Conservation (phyloP, 306 rosid species). For the Gastrolobium villosum region DNA sequence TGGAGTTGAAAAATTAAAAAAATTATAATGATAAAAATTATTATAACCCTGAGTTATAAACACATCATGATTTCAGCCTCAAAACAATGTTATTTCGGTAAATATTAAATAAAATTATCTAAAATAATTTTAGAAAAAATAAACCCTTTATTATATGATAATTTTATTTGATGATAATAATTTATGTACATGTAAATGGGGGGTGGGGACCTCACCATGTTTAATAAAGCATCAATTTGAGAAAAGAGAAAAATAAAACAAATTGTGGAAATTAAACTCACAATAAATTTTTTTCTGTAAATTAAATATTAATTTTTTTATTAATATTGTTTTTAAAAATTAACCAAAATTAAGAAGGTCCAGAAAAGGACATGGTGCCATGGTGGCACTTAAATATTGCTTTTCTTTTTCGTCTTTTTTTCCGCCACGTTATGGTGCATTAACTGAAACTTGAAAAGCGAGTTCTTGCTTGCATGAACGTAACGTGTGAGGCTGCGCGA, state of each 20-base stretch:
- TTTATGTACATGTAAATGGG: no score
- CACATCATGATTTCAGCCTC: no score
- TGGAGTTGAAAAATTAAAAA: no score
- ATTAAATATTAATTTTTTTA: neutral
- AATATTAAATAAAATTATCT: no score
- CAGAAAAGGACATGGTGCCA: neutral
- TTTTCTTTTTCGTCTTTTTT: neutral
- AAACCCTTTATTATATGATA: no score
- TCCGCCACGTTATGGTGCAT: neutral
- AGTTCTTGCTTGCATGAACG: neutral
- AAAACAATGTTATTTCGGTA: no score
- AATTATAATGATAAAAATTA: no score
- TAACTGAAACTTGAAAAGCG: neutral
- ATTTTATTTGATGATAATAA: no score
- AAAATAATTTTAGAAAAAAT: no score
- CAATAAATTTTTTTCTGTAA: neutral
- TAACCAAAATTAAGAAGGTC: neutral
- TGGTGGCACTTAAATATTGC: no score
- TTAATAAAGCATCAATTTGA: neutral
- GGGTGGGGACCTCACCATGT: no score
- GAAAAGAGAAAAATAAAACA: neutral
- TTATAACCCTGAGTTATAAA: no score
- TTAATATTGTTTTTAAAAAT: neutral
- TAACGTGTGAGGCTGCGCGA: neutral
- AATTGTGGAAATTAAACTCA: neutral